Base-by-base conservation (phyloP, 1,284 basidiomycete species). In the Rhodotorula sp. region DNA sequence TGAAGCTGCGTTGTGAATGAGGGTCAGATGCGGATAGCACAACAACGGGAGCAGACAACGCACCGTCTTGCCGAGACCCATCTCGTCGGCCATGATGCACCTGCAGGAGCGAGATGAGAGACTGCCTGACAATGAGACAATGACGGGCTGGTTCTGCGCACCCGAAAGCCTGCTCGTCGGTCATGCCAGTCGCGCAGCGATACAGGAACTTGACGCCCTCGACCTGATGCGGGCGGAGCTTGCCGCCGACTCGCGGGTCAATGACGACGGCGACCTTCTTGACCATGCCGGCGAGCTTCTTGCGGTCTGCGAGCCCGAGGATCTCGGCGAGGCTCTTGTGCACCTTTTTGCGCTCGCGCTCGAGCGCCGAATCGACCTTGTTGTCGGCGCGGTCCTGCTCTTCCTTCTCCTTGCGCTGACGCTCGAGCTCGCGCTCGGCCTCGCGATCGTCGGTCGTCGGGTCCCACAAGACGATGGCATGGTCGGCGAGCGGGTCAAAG, bases 161-260 rank as follows among this genome's bases (percentile, higher is more conserved):
- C 71, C 96, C 96, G 78, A 93, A 93, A 68, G 96, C 93, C 76
- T 93, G 91, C 64, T 93, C 89, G 42, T 91, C 91, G 62, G 95
- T 83, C 88, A 97, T 91, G 3, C 95, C 97, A 0, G 93, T 97
- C 13, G 94, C 90, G 80, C 94, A 96, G 81, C 88, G 90, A 82
- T 97, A 99, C 80, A 99, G 83, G 82, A 99, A 99, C 90, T 97
- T 97, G 73, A 98, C 96, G 74, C 96, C 96, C 81, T 99, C 95
- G 25, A 99, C 88, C 82, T 99, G 96, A 88, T 99, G 97, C 19
- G 97, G 97, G 56, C 96, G 88, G 53, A 99, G 85, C 5, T 95
- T 91, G 80, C 93, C 96, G 60, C 87, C 83, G 45, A 99, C 84
- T 56, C 87, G 86, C 7, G 96, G 96, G 81, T 98, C 94, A 61